Base-by-base conservation (phyloP, 192 early-diverging fungal genomes). In the Backusella luteola region DNA sequence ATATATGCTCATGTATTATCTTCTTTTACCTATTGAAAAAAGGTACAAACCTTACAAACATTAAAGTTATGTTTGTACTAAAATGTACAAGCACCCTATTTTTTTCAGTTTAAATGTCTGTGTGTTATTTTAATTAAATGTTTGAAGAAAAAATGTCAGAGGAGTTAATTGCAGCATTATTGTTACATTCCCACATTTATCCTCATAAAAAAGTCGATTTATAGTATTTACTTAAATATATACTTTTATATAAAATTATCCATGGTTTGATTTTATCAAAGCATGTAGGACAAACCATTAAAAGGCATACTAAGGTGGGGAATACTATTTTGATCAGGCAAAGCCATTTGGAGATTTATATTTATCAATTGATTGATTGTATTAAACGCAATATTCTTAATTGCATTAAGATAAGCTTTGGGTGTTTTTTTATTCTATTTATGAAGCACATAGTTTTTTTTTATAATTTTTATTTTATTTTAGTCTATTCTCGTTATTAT, bases 161-260 rank as follows among this genome's bases (percentile, higher is more conserved):
- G 46, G 46, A 49, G 46, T 49, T n/a, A 49, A 49, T 49, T 6
- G 19, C 23, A 59, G 53, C 23, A 59, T 21, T 59, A 26, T 23
- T 9, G 23, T 9, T 9, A 59, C 53, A 26, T 59, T 59, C 53
- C 53, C 53, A 59, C 53, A 23, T 9, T 12, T 59, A 26, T 23
- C 11, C 53, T 59, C 53, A 59, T 26, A 23, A 26, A 59, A 59
- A 23, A 26, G 6, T 23, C n/a, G 23, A 59, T 59, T 26, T 26
- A 59, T 59, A 59, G n/a, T 26, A 59, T 59, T 59, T 26, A 59
- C 53, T 59, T 59, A 59, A 59, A 59, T 59, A 59, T 59, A 59
- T 59, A 59, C 53, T 59, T 59, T 59, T 59, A 59, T 59, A 59
- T 59, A 59, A 32, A 32, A 23, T 23, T 21, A 9, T 17, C 15